phyloP scores from a whole-genome alignment of 176 grass and related monocot species.

The Thinopyrum elongatum region DNA sequence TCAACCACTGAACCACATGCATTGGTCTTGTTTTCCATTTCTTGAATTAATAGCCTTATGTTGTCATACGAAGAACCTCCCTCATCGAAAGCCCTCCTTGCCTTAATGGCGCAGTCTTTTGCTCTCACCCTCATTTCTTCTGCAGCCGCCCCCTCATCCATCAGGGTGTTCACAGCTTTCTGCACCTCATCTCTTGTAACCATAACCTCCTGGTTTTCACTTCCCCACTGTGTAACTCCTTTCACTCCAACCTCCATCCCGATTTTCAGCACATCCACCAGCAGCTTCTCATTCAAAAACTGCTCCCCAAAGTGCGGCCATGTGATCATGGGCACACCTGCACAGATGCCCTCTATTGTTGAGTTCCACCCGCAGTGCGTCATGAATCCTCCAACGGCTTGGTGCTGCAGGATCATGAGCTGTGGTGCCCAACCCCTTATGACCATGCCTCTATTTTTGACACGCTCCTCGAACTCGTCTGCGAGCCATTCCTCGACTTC shows the following conservation, averaged over 20 bases:
- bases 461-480: slow-evolving; percentile 44
- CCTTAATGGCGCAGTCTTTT: slow-evolving; percentile 41
- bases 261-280: slow-evolving; percentile 60
- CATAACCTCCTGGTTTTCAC: slow-evolving; percentile 25
- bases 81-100: slow-evolving; percentile 51
- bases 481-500: slow-evolving; percentile 62
- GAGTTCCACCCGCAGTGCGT: slow-evolving; percentile 81
- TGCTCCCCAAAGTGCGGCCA: slow-evolving; percentile 63
- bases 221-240: slow-evolving; percentile 14
- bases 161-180: slow-evolving; percentile 32
- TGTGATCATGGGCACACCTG: slow-evolving; percentile 65
- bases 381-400: slow-evolving; percentile 57
- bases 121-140: slow-evolving; percentile 53
- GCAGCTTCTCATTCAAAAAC: slow-evolving; percentile 54
- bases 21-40: slow-evolving; percentile 27
- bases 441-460: slow-evolving; percentile 42
- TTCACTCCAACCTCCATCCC: slow-evolving; percentile 37
- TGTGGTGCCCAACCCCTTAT: slow-evolving; percentile 63
- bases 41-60: slow-evolving; percentile 40
- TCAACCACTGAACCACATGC: not conserved
- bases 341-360: slow-evolving; percentile 51
- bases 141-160: slow-evolving; percentile 39
- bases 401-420: slow-evolving; percentile 64
- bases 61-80: slow-evolving; percentile 62
- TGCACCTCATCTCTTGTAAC: slow-evolving; percentile 38